Evolutionary conservation across 1,139 yeast genomes (phyloP).

Genomic region (Yamadazyma mexicana): DNA sequence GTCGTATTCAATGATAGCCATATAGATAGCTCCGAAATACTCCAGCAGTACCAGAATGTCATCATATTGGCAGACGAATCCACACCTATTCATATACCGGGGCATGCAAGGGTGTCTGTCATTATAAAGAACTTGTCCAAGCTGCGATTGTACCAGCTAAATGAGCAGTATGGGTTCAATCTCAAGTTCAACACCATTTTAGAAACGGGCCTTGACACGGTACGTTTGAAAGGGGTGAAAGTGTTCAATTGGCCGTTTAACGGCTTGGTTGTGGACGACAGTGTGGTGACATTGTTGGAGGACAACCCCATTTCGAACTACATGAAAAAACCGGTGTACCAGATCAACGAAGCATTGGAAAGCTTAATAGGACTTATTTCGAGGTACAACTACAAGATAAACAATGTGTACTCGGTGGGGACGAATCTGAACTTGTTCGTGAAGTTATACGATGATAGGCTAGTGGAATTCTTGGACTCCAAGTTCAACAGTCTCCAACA

Average conservation of each 20-base stretch:
- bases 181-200: slow-evolving; percentile 22
- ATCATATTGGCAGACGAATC: slow-evolving; percentile 35
- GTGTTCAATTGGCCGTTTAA: slow-evolving; percentile 33
- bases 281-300: slow-evolving; percentile 19
- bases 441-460: slow-evolving; percentile 23
- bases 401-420: slow-evolving; percentile 43
- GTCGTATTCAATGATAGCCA: slow-evolving; percentile 43
- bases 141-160: slow-evolving; percentile 29
- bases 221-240: slow-evolving; percentile 20
- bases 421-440: slow-evolving; percentile 35
- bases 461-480: slow-evolving; percentile 31
- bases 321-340: slow-evolving; percentile 36
- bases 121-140: slow-evolving; percentile 34
- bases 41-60: slow-evolving; percentile 28
- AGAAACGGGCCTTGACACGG: slow-evolving; percentile 6
- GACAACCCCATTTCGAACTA: slow-evolving; percentile 28
- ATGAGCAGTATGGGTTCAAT: slow-evolving; percentile 21
- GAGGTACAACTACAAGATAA: slow-evolving; percentile 27
- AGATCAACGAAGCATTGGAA: slow-evolving; percentile 27
- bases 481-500: slow-evolving; percentile 34
- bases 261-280: slow-evolving; percentile 31
- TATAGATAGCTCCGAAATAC: slow-evolving; percentile 9
- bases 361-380: slow-evolving; percentile 27
- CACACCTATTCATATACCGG: slow-evolving; percentile 15
- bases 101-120: slow-evolving; percentile 21